Conservation (phyloP, 2,329 filamentous ascomycete genomes). For the Penicillium italicum region DNA sequence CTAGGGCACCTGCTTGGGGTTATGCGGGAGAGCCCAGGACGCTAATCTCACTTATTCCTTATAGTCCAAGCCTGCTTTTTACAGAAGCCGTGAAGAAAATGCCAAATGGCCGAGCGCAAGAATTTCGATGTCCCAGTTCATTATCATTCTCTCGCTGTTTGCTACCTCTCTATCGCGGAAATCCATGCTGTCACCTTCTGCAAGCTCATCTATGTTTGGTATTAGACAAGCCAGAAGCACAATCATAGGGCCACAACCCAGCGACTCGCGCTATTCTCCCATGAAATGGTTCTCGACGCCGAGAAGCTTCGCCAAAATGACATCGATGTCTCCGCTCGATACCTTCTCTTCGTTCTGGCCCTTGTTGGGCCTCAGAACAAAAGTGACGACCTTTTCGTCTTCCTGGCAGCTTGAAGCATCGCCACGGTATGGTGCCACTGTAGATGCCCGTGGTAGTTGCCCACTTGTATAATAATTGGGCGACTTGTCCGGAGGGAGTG, state of each 20-base stretch:
- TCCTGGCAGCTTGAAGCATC: not conserved
- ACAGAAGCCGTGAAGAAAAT: not conserved
- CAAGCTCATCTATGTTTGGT: slow-evolving; percentile 25
- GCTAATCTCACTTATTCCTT: too few relatives aligned
- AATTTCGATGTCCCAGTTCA: not conserved
- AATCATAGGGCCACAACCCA: not conserved
- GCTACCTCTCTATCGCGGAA: slow-evolving; percentile 7
- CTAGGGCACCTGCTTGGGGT: not conserved
- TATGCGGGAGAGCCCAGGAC: not conserved
- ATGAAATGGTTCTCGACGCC: not conserved
- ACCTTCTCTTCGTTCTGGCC: not conserved
- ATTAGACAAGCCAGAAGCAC: too few relatives aligned
- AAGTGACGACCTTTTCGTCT: not conserved
- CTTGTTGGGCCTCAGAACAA: not conserved
- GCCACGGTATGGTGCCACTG: not conserved
- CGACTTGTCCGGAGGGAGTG: not conserved
- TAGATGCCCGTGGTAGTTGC: not conserved
- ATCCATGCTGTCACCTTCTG: slow-evolving; percentile 1
- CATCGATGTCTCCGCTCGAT: not conserved
- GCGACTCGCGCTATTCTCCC: not conserved
- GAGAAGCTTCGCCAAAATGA: not conserved
- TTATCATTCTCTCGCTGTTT: too few relatives aligned
- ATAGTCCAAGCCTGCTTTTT: too few relatives aligned
- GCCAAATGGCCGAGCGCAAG: not conserved
- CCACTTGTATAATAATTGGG: not conserved